These are phyloP conservation scores for Ogataea henricii DNA, from an alignment of 805 yeast genomes.

Conservation along the genomic window DNA sequence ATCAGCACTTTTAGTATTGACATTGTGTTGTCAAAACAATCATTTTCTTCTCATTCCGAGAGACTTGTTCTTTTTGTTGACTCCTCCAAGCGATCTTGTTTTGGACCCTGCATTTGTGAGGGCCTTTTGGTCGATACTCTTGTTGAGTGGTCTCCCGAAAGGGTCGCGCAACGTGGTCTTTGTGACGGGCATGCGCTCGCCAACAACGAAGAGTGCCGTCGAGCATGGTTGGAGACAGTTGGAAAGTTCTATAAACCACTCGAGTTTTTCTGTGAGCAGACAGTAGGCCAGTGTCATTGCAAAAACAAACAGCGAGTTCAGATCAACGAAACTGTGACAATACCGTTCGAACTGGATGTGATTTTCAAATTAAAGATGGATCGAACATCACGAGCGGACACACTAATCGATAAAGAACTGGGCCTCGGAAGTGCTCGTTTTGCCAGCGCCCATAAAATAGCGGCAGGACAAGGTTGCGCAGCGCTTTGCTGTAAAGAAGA, in stretches of 20 bases:
- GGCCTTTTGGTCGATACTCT: constrained; percentile 23
- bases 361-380: constrained; percentile 24
- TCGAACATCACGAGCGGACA: constrained; percentile 24
- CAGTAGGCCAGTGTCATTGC: constrained; percentile 29
- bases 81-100: constrained; percentile 13
- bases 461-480: constrained; percentile 22
- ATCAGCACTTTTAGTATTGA: too few species aligned
- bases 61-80: too few species aligned
- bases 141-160: constrained; percentile 22
- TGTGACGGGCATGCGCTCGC: constrained; percentile 29
- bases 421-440: constrained; percentile 9
- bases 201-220: constrained; percentile 25
- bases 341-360: constrained; percentile 26
- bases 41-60: too few species aligned
- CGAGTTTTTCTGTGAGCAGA: constrained; percentile 21
- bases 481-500: constrained; percentile 22
- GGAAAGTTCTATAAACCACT: constrained; percentile 27
- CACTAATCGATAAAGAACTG: constrained; percentile 23
- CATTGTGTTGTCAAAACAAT: too few species aligned
- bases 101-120: constrained; percentile 6
- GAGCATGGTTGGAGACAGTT: constrained; percentile 28
- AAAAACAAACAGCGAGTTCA: constrained; percentile 25
- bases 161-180: constrained; percentile 23
- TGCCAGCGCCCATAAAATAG: constrained; percentile 15
- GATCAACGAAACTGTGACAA: constrained; percentile 26